These are phyloP conservation scores for Phylloporus rhodoxanthus DNA, from an alignment of 768 basidiomycete genomes.

Conservation along the genomic window DNA sequence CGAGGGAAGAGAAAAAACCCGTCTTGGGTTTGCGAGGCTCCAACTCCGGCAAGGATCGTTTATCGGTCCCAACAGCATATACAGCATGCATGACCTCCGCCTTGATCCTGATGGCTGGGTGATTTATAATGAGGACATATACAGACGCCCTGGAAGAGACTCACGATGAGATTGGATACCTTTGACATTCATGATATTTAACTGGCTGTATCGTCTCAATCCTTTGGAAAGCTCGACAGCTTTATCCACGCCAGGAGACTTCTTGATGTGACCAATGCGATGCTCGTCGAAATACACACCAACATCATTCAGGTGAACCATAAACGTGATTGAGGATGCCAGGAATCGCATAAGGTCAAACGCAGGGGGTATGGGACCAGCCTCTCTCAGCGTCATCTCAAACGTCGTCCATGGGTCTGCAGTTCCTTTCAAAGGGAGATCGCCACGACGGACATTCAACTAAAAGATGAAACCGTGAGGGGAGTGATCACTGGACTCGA, in stretches of 20 bases:
- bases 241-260: conserved; percentile 50
- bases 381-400: conserved; percentile 81
- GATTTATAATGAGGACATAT: background rate
- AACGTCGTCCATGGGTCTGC: conserved; percentile 75
- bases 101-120: conserved; percentile 64
- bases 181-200: conserved; percentile 62
- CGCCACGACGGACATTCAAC: conserved; percentile 80
- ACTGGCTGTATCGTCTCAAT: conserved; percentile 50
- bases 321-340: conserved; percentile 89
- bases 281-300: conserved; percentile 80
- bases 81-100: conserved; percentile 80
- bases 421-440: conserved; percentile 39
- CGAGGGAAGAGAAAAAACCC: conserved; percentile 43
- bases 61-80: conserved; percentile 60
- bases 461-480: conserved; percentile 25
- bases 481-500: background rate
- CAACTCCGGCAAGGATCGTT: conserved; percentile 36
- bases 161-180: conserved; percentile 59
- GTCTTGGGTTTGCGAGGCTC: conserved; percentile 27
- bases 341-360: conserved; percentile 90
- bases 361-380: conserved; percentile 68
- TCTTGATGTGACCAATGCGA: conserved; percentile 60
- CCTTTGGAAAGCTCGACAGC: conserved; percentile 48
- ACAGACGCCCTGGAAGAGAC: conserved; percentile 16
- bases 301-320: conserved; percentile 70